Evolutionary conservation across 257 asterid genomes (phyloP).

Genomic region (Nicotiana obtusifolia): DNA sequence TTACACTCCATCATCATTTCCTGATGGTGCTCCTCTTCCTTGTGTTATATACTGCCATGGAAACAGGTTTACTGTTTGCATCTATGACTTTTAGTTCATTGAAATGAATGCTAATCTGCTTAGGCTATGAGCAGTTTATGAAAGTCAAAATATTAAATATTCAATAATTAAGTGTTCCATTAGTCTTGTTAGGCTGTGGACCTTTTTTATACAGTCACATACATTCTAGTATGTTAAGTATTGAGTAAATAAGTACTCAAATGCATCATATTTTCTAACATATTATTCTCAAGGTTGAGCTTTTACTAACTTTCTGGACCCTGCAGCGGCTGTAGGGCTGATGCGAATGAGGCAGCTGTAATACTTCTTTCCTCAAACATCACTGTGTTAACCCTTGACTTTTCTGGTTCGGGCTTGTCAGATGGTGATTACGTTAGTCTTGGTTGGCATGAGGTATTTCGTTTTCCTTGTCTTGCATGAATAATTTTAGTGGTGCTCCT

Average conservation of each 20-base stretch:
- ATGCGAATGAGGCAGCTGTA: slow-evolving; percentile 96
- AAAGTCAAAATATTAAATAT: not conserved
- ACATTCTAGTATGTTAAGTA: not conserved
- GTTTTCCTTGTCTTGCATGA: slow-evolving; percentile 12
- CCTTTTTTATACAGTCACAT: not conserved
- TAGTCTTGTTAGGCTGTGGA: not conserved
- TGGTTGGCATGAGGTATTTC: slow-evolving; percentile 92
- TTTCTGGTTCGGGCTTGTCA: slow-evolving; percentile 94
- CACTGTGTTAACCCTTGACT: slow-evolving; percentile 89
- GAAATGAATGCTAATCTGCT: not conserved
- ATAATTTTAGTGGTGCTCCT: slow-evolving; percentile 8
- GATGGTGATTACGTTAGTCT: slow-evolving; percentile 93
- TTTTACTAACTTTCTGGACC: slow-evolving; percentile 12
- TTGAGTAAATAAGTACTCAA: not conserved
- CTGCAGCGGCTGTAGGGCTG: slow-evolving; percentile 97
- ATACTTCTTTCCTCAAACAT: slow-evolving; percentile 90
- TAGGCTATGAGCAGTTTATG: not conserved
- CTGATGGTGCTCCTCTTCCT: slow-evolving; percentile 78
- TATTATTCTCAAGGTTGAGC: not conserved
- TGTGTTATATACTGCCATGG: slow-evolving; percentile 99
- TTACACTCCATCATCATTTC: slow-evolving; percentile 65
- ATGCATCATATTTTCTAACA: not conserved
- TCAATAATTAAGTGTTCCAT: not conserved
- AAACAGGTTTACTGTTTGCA: slow-evolving; percentile 53
- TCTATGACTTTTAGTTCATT: not conserved